Base-by-base conservation (phyloP, 2,329 filamentous ascomycete species). In the Alternaria sp. region DNA sequence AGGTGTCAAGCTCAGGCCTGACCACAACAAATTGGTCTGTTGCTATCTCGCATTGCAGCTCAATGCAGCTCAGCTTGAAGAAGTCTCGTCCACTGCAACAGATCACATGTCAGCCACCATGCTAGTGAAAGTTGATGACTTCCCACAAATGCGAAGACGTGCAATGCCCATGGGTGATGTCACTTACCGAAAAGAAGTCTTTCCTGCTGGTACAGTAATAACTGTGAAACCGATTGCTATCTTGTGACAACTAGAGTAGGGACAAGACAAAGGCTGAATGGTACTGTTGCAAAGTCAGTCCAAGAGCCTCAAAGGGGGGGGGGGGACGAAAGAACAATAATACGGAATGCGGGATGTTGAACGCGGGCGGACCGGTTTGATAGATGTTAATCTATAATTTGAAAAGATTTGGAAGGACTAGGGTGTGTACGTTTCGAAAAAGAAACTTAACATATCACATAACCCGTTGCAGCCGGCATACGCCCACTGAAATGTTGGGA, bases 361-460 rank as follows among this genome's bases (percentile, higher is more conserved):
- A 64, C 54, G 69, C 65, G 67, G 71, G 60, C 57, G 53, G 60
- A 65, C 63, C 68, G 69, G 67, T 71, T 73, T 73, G 76, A 76
- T 75, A 76, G 69, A 76, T 75, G 69, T 74, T 72, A 70, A 71
- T 61, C 66, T 75, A 74, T 75, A 77, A 71, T 72, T 68, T 73
- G 69, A 72, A 71, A 62, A 76, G 68, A 65, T 73, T 67, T 68
- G 66, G 64, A 21, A 54, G 62, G 66, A 68, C 71, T 76, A 75
- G 73, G 65, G 71, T 68, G 60, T 50, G 53, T 67, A 69, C 69
- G 73, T 70, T 71, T 73, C 70, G 33, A 51, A 51, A 64, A 70
- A 72, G 72, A 74, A 74, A 55, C 42, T 70, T 73, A 72, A 75
- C 72, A 71, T 71, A 70, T 64, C 65, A 49, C 66, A 66, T 63